These are phyloP conservation scores for Collybia sp. DNA, from an alignment of 768 basidiomycete genomes.

Conservation along the genomic window DNA sequence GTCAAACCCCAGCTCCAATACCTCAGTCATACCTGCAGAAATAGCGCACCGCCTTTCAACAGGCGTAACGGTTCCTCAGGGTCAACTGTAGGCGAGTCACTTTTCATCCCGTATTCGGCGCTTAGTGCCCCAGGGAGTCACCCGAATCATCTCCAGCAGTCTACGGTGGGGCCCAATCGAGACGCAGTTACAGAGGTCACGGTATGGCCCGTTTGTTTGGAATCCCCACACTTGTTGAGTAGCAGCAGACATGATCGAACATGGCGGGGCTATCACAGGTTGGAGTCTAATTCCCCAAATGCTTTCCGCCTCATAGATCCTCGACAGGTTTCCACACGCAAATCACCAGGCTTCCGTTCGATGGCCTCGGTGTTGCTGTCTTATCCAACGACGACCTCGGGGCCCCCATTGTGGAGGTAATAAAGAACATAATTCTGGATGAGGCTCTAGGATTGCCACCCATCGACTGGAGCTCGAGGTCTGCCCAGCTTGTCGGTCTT, in stretches of 20 bases:
- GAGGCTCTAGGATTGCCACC: conserved; percentile 12
- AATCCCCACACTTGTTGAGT: not conserved
- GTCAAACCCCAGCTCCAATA: conserved; percentile 16
- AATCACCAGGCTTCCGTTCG: conserved; percentile 17
- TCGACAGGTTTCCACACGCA: conserved; percentile 13
- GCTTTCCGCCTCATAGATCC: not conserved
- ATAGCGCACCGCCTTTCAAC: conserved; percentile 16
- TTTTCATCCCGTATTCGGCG: not conserved
- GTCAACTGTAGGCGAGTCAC: conserved; percentile 3
- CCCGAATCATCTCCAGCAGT: conserved; percentile 18
- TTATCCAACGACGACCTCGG: conserved; percentile 23
- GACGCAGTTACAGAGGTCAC: conserved; percentile 18
- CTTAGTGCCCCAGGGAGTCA: conserved; percentile 2
- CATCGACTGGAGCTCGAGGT: conserved; percentile 20
- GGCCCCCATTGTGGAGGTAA: conserved; percentile 8
- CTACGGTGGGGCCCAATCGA: conserved; percentile 19
- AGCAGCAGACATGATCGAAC: conserved; percentile 8
- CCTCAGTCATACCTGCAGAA: conserved; percentile 17
- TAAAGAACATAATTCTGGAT: conserved; percentile 20
- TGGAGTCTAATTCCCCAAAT: not conserved
- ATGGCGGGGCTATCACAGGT: conserved; percentile 7
- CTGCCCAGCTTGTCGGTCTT: not conserved
- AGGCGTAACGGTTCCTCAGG: conserved; percentile 14
- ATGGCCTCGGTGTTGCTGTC: conserved; percentile 22
- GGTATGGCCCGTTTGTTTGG: conserved; percentile 9